Base-by-base conservation (phyloP, 495 filamentous ascomycete species). In the Glutinoglossum americanum region DNA sequence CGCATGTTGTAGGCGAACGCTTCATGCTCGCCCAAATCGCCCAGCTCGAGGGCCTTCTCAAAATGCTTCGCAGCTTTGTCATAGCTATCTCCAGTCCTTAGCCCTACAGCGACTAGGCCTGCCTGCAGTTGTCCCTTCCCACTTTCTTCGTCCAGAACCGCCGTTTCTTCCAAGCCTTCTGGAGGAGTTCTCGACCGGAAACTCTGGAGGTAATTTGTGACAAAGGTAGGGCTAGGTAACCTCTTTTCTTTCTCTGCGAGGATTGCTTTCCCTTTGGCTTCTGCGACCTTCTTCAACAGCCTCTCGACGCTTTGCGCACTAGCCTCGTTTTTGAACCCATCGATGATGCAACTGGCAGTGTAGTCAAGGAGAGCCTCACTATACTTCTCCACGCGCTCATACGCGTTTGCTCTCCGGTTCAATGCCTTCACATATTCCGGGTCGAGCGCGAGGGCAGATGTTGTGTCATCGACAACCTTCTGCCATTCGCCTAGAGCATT, bases 331-430 rank as follows among this genome's bases (percentile, higher is more conserved):
- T 80, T 79, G 76, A 99, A 99, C 51, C 80, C 80, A 71, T 97
- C 93, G 68, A 99, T 94, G 64, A 99, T 99, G 72, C 92, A 99
- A 74, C 88, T 94, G 44, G 93, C 93, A 19, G 92, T 99, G 70
- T 89, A 97, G 69, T 99, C 92, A 32, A 99, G 77, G 23, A 99
- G 80, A 51, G 92, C 93, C 64, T 94, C 88, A 73, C 88, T 93
- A 74, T 82, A 94, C 66, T 83, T 84, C 55, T 80, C 81, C 5
- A 92, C 75, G 64, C 96, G 85, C 70, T 99, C 92, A 67, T 97
- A 97, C 41, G 92, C 92, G 65, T 87, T 93, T 44, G 92, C 92
- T 64, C 92, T 80, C 60, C 92, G 82, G 74, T 97, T 97, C 57
- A 99, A 74, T 1, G 93, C 93, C 73, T 99, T 99, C 65, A 97